Evolutionary conservation across 2,329 filamentous ascomycete species (phyloP), one percentile per base, ranked within the genome.

Genomic region (Diaporthe destruens): DNA sequence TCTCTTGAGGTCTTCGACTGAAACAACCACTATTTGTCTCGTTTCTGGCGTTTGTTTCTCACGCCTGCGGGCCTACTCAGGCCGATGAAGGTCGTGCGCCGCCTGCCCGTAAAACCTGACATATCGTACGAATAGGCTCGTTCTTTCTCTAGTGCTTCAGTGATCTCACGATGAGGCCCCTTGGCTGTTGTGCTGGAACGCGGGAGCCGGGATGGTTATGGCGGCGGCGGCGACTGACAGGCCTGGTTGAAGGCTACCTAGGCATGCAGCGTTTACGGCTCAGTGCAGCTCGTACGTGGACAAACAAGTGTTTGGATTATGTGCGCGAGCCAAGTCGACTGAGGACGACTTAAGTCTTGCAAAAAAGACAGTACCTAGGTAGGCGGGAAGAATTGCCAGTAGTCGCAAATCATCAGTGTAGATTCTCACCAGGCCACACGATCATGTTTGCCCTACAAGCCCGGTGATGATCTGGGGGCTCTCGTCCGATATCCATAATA

Each of bases 11-110:
- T 20, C 29, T n/a, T 25, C 61, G 11, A 44, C 61, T 65, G 61
- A 65, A 65, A 65, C 61, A 65, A 65, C 51, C 32, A 36, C 61
- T 51, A 51, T 65, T 65, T 36, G 25, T 18, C 29, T 51, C 29
- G 29, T 51, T 65, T 25, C 12, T n/a, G n/a, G 29, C n/a, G 42
- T 51, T 51, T 65, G 61, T 65, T 65, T 51, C 44, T 25, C 20
- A 47, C 44, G 29, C 18, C 61, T 36, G 44, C 44, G 44, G 61
- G 14, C 36, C 36, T 39, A 5, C 18, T 11, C 12, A 16, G 18
- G 61, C 44, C 29, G 44, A 23, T 25, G 6, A 39, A 51, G 29
- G 4, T 44, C 20, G 32, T 39, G 44, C 61, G 32, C 25, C 16
- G 61, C 20, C 44, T 36, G n/a, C 14, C 44, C 12, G 29, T 36